Evolutionary conservation across 768 basidiomycete species (phyloP), one percentile per base, ranked within the genome.

Genomic region (Antrodiella citrinella): DNA sequence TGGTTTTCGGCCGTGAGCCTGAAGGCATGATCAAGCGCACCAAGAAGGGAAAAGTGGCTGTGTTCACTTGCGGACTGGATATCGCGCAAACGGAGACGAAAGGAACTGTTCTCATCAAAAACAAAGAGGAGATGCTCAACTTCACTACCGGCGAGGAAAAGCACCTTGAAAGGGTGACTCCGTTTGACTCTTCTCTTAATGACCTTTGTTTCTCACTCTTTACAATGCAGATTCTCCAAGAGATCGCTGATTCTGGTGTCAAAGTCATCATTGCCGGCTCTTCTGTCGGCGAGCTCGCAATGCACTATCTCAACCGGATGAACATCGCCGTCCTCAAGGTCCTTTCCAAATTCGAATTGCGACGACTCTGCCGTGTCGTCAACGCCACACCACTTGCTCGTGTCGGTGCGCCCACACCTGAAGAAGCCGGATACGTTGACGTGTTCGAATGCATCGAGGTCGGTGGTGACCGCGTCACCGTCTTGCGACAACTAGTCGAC

Each of bases 21-120:
- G 96, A 99, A 68, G 91, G 92, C 46, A 74, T 78, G 45, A 64
- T 96, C 50, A 93, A 92, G 71, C 91, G 91, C 61, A 83, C 80
- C 7, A 72, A 71, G 46, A 85, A 82, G 59, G 91, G 85, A 43
- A 98, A 98, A 69, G 95, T 99, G 26, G 95, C 88, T 2, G 89
- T 99, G 50, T 99, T 86, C 72, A 98, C 95, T 0, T 89, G 82
- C 54, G 86, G 89, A 1, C 74, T 99, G 52, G 96, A 98, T 63
- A 80, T 91, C 50, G 81, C 94, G 2, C 95, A 98, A 68, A 98
- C 96, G 4, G 96, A 99, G 68, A 99, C 96, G 15, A 99, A 99
- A 67, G 96, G 96, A 46, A 99, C 96, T 5, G 96, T 98, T 10
- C 76, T 99, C 44, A 78, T 99, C 59, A 91, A 93, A 66, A 97